Base-by-base conservation (phyloP, 2,329 filamentous ascomycete genomes). In the Juglanconis oblonga region DNA sequence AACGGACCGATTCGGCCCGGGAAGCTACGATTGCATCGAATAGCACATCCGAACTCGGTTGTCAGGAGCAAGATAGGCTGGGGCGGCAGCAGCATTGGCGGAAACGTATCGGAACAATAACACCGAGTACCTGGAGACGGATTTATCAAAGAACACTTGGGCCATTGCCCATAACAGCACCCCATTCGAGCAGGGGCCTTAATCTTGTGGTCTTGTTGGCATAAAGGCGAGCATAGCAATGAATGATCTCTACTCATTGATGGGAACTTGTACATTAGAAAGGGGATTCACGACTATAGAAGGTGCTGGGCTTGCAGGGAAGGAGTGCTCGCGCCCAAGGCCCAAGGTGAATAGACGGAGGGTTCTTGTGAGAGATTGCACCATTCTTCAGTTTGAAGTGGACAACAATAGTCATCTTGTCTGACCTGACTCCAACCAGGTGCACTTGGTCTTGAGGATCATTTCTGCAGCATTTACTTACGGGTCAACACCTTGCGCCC, bases 211-310 rank as follows among this genome's bases (percentile, higher is more conserved):
- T 36, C 56, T 52, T 55, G 58, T 55, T 57, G 55, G 52, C 47
- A 52, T 48, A 64, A 52, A 61, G 64, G 64, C 64, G 64, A 65
- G 72, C 70, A 73, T 78, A 74, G 73, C 73, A 74, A 77, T 74
- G 74, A 76, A 79, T 74, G 74, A 79, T 82, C 78, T 80, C 80
- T 81, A 77, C 79, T 80, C 80, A 73, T 71, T 69, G 59, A 75
- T 76, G 73, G 75, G 72, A 70, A 73, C 74, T 69, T 82, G 78
- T 81, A 82, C 75, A 80, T 74, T 81, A 81, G 72, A 74, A 52
- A 48, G 47, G 4, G 58, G 63, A 58, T 64, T 38, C 64, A 66
- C 56, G 64, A 66, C 65, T 61, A 69, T 70, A 70, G 68, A 71
- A 57, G 55, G 62, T 44, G n/a, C 8, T 49, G 48, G 31, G 50